phyloP scores from a whole-genome alignment of 164 flowering plant genomes.

The Dillenia suffruticosa region DNA sequence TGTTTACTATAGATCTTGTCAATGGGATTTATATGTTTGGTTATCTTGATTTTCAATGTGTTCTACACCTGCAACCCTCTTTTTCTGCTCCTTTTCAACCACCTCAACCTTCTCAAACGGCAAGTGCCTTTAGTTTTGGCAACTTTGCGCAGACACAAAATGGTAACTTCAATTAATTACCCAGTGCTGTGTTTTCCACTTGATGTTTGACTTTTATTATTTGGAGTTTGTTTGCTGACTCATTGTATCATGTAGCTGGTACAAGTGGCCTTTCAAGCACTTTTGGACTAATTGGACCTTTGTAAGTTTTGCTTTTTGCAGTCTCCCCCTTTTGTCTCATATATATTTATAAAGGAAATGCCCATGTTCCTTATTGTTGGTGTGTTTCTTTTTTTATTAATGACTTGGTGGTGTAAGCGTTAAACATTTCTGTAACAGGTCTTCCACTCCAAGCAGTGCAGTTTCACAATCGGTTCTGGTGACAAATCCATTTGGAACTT shows the following conservation, averaged over 20 bases:
- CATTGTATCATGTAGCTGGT: constrained; percentile 25
- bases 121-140: constrained; percentile 41
- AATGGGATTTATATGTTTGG: background rate
- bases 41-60: background rate
- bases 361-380: background rate
- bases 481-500: constrained; percentile 77
- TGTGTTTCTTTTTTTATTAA: background rate
- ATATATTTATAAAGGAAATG: background rate
- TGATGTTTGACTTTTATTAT: background rate
- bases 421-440: constrained; percentile 27
- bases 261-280: constrained; percentile 38
- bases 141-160: constrained; percentile 64
- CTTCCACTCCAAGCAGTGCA: constrained; percentile 39
- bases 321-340: background rate
- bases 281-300: constrained; percentile 62
- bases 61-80: constrained; percentile 33
- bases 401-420: too few species aligned
- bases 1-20: too few species aligned
- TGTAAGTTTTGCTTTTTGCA: constrained; percentile 33
- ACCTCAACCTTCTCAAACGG: constrained; percentile 48
- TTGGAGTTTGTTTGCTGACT: constrained; percentile 9
- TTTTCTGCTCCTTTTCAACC: constrained; percentile 51
- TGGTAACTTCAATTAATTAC: constrained; percentile 27
- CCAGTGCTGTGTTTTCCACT: background rate
- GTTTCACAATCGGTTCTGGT: constrained; percentile 40